Conservation (phyloP, 805 yeast genomes). For the Hanseniaspora lachancei region DNA sequence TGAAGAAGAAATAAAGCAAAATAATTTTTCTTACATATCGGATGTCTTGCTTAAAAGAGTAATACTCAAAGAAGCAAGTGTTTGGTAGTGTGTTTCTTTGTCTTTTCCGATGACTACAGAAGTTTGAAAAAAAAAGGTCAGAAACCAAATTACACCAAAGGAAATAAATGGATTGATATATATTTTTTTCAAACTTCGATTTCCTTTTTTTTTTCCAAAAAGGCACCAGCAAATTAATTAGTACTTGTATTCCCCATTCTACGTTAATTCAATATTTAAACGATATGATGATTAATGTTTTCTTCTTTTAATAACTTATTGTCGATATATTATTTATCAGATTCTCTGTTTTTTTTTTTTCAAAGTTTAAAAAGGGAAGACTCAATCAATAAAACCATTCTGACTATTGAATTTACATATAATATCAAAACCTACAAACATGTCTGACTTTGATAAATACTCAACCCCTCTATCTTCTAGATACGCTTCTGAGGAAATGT, state of each 20-base stretch:
- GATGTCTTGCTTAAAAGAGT: neutral
- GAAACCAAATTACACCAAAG: neutral
- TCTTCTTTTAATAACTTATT: no score
- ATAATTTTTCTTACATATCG: neutral
- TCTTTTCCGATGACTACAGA: neutral
- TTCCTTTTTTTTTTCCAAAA: neutral
- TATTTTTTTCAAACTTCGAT: neutral
- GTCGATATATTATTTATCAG: no score
- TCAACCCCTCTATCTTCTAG: conserved; percentile 89
- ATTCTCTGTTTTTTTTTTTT: no score
- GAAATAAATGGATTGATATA: no score
- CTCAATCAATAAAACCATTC: no score
- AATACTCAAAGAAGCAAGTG: neutral
- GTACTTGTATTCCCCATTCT: no score
- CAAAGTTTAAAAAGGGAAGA: no score
- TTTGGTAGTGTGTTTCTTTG: neutral
- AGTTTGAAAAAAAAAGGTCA: neutral
- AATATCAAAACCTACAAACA: neutral
- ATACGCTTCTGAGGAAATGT: conserved; percentile 97
- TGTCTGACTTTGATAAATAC: conserved; percentile 52
- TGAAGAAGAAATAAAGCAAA: neutral
- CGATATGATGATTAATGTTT: neutral
- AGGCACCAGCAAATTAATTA: no score
- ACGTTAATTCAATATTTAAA: neutral
- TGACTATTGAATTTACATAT: neutral